phyloP scores from a whole-genome alignment of 2,329 filamentous ascomycete species.

The Paracoccidioides brasiliensis region DNA sequence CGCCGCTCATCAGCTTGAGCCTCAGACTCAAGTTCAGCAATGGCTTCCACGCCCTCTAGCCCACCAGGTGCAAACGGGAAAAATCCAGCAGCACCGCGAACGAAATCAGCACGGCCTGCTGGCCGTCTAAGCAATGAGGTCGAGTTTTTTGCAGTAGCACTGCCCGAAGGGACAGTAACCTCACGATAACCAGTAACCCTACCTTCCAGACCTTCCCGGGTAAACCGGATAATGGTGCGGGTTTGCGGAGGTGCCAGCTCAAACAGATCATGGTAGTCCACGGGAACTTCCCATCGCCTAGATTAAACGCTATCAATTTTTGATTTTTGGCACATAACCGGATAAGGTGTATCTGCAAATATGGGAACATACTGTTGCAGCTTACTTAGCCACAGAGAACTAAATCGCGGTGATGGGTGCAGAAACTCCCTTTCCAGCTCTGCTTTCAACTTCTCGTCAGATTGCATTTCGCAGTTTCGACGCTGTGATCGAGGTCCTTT shows the following conservation, averaged over 20 bases:
- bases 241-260: conserved; percentile 81
- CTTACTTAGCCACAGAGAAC: conserved; percentile 70
- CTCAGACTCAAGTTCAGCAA: conserved; percentile 72
- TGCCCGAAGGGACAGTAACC: conserved; percentile 79
- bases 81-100: conserved; percentile 82
- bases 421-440: conserved; percentile 67
- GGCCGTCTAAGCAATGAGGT: conserved; percentile 80
- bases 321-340: conserved; percentile 4
- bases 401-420: conserved; percentile 66
- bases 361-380: conserved; percentile 56
- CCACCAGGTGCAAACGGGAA: conserved; percentile 90
- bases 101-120: conserved; percentile 75
- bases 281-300: conserved; percentile 65
- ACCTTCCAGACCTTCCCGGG: conserved; percentile 80
- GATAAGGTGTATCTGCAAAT: not conserved
- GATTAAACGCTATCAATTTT: not conserved
- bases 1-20: conserved; percentile 41
- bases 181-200: conserved; percentile 88
- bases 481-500: not conserved
- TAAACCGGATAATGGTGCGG: conserved; percentile 86
- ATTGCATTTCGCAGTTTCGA: conserved; percentile 21
- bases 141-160: conserved; percentile 86
- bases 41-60: conserved; percentile 71
- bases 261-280: conserved; percentile 74
- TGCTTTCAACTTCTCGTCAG: conserved; percentile 50